Evolutionary conservation across 257 asterid genomes (phyloP).

Genomic region (Anisodus tanguticus): DNA sequence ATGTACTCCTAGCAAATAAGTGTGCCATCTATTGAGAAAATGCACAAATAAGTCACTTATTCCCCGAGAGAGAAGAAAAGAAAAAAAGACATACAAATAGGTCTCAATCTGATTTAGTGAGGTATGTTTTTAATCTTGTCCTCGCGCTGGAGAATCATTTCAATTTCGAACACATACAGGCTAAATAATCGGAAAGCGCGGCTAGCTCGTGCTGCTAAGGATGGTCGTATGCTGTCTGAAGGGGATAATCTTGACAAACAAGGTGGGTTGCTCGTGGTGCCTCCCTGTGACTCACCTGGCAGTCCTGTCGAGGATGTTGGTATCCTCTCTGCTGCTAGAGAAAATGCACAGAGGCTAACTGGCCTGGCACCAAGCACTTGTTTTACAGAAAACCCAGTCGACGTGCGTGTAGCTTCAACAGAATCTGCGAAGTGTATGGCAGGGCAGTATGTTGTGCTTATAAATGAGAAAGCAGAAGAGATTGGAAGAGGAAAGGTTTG

Average conservation of each 20-base stretch:
- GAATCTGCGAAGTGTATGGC: conserved; percentile 47
- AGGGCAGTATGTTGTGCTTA: conserved; percentile 63
- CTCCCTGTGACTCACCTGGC: conserved; percentile 53
- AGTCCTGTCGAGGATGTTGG: conserved; percentile 58
- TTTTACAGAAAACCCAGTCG: conserved; percentile 46
- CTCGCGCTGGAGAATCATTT: not conserved
- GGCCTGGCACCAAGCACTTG: conserved; percentile 41
- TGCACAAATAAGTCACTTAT: conserved; percentile 11
- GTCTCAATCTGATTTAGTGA: not conserved
- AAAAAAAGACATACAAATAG: conserved; percentile 15
- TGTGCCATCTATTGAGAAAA: conserved; percentile 1
- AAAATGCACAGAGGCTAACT: conserved; percentile 45
- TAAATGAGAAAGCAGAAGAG: conserved; percentile 60
- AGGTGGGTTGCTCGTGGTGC: conserved; percentile 43
- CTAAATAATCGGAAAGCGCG: conserved; percentile 95
- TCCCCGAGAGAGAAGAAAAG: not conserved
- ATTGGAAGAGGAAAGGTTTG: conserved; percentile 71
- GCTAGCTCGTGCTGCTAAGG: conserved; percentile 93
- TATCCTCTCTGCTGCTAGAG: conserved; percentile 49
- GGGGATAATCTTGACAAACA: conserved; percentile 64
- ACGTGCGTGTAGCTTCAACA: conserved; percentile 44
- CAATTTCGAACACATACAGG: conserved; percentile 55
- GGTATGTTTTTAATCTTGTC: not conserved
- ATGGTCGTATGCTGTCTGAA: conserved; percentile 62
- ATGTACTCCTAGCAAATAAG: not conserved